These are phyloP conservation scores for Ceratocystiopsis sp. DNA, from an alignment of 2,329 filamentous ascomycete species.

Conservation along the genomic window DNA sequence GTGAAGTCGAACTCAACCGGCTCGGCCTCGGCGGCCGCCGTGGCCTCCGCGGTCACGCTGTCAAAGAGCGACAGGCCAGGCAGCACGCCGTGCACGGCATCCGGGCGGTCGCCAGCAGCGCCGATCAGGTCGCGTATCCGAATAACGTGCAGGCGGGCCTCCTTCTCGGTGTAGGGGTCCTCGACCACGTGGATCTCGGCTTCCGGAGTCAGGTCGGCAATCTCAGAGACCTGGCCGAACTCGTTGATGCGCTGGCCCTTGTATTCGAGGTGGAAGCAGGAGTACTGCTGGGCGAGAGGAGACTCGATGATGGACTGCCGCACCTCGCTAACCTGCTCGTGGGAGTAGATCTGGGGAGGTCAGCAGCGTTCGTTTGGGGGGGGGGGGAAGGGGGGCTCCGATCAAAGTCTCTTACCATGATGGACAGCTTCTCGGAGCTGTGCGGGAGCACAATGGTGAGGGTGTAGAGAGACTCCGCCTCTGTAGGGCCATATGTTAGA, in stretches of 20 bases:
- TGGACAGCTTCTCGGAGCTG: constrained; percentile 59
- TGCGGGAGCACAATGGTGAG: constrained; percentile 71
- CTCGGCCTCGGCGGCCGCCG: constrained; percentile 19
- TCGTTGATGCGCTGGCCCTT: constrained; percentile 84
- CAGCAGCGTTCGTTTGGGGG: neutral
- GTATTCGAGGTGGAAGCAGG: constrained; percentile 95
- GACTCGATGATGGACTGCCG: constrained; percentile 92
- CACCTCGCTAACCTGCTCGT: constrained; percentile 95
- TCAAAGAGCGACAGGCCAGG: constrained; percentile 81
- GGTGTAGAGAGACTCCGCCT: constrained; percentile 31
- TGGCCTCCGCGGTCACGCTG: constrained; percentile 38
- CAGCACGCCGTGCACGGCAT: constrained; percentile 70
- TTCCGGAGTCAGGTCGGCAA: constrained; percentile 58
- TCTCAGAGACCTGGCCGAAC: constrained; percentile 80
- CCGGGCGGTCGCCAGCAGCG: constrained; percentile 73
- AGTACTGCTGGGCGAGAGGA: constrained; percentile 87
- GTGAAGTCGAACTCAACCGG: constrained; percentile 59
- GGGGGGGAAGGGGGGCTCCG: too few relatives aligned
- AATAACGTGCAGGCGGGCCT: constrained; percentile 86
- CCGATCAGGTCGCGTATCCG: constrained; percentile 85
- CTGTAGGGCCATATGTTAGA: neutral
- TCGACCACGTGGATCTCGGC: constrained; percentile 71
- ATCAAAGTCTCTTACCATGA: constrained; percentile 45
- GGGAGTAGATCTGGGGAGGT: constrained; percentile 53
- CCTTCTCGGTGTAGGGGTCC: constrained; percentile 96